Base-by-base conservation (phyloP, 768 basidiomycete species). In the Tricholomella constricta region DNA sequence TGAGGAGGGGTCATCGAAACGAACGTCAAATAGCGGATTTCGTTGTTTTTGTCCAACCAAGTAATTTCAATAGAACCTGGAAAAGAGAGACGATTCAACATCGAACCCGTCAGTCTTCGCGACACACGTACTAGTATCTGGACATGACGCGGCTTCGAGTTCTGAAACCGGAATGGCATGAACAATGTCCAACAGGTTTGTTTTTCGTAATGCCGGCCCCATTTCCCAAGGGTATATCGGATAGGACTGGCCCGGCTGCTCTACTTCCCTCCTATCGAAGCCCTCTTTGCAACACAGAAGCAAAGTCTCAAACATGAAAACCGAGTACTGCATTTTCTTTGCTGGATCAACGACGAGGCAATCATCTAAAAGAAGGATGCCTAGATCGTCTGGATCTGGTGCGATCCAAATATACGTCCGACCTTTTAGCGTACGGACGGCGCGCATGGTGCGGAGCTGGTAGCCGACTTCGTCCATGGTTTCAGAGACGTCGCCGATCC, bases 161-260 rank as follows among this genome's bases (percentile, higher is more conserved):
- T 48, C 56, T 19, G 54, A 46, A 2, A 66, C 66, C 6, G 70
- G 68, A 20, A 74, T 69, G 7, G 68, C 68, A 53, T 68, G 57
- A 2, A 68, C 61, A 7, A 74, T 52, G 37, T 66, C 61, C 29
- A 75, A 49, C 2, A 65, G 62, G 20, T 61, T 62, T 11, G 42
- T 59, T 42, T 63, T 58, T 36, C 62, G 57, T 22, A 74, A 58
- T 0, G 71, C 73, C 7, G 70, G 68, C 1, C 76, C 76, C 8
- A 73, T 48, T 54, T 73, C 71, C 75, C 75, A 77, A 2, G 72
- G 54, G 10, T 59, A 52, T 3, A 74, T 63, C 1, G 74, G 73
- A 54, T 75, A 73, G 34, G 53, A 27, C 4, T 56, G 55, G 34
- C 53, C 42, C 29, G 52, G 52, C 26, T 37, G 46, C 49, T 51